These are phyloP conservation scores for Scutellaria minor DNA, from an alignment of 257 asterid genomes.

Conservation along the genomic window DNA sequence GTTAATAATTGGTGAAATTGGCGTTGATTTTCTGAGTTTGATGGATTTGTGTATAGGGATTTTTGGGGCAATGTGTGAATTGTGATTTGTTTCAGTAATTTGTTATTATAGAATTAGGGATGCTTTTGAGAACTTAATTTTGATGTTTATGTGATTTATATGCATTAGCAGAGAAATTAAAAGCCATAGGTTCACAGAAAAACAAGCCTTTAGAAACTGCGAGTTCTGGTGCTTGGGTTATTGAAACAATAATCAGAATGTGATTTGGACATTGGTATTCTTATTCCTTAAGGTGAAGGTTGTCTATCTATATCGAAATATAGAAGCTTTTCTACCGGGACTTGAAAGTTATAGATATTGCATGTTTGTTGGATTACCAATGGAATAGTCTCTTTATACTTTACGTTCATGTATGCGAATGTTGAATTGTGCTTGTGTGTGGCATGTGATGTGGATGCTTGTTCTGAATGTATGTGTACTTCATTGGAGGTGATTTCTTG, in stretches of 20 bases:
- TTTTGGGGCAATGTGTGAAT: neutral
- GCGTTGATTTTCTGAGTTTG: too few species aligned
- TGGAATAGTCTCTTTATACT: conserved; percentile 1
- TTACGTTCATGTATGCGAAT: neutral
- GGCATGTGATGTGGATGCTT: conserved; percentile 39
- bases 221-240: conserved; percentile 6
- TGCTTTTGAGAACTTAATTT: neutral
- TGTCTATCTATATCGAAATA: neutral
- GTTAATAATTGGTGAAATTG: too few species aligned
- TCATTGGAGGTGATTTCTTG: conserved; percentile 36
- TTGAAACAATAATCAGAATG: neutral
- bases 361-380: neutral
- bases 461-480: conserved; percentile 37
- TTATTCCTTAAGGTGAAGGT: neutral
- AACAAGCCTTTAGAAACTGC: neutral
- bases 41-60: neutral
- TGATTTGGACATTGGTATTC: neutral
- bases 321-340: neutral
- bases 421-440: conserved; percentile 24
- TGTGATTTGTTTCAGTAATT: neutral
- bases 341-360: neutral
- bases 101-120: neutral
- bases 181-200: conserved; percentile 4
- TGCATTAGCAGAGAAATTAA: conserved; percentile 18
- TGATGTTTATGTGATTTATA: neutral